A percentile compares a stretch with the other conserved stretches of the same genome.
Conservation (phyloP, 306 rosid genomes). For the Fragaria ananassa region DNA sequence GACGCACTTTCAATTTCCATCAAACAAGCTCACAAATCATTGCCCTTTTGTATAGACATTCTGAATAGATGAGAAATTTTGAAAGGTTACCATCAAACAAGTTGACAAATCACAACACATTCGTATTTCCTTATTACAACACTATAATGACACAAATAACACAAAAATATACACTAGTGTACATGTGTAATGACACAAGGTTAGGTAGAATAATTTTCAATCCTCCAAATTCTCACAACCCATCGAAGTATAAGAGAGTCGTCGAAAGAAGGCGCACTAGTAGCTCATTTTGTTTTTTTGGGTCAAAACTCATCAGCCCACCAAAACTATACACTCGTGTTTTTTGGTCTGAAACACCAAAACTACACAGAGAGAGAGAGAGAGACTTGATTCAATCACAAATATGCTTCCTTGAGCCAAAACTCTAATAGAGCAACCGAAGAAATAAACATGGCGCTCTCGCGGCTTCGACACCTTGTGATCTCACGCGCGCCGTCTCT, state of each 20-base stretch:
- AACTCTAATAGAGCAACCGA: neutral
- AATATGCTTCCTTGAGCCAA: neutral
- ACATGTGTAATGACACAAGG: neutral
- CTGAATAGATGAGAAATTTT: no score
- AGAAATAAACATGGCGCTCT: constrained; percentile 56
- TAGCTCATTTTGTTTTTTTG: neutral
- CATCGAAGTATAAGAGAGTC: neutral
- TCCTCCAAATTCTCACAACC: no score
- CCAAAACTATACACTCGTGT: neutral
- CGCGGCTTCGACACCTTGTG: constrained; percentile 79
- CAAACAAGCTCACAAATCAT: no score
- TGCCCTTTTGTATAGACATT: no score
- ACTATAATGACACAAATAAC: no score
- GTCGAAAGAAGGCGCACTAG: neutral
- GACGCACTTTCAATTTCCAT: no score
- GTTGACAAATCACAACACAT: no score
- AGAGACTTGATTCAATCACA: neutral
- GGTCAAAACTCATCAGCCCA: neutral
- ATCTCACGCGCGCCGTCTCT: constrained; percentile 52
- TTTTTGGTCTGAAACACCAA: neutral
- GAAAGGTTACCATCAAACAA: no score
- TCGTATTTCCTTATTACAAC: no score
- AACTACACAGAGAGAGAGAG: neutral
- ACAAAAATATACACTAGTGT: no score
- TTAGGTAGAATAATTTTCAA: neutral